Evolutionary conservation across 2,329 filamentous ascomycete genomes (phyloP), one percentile per base, ranked within the genome.

Genomic region (Talaromyces islandicus): DNA sequence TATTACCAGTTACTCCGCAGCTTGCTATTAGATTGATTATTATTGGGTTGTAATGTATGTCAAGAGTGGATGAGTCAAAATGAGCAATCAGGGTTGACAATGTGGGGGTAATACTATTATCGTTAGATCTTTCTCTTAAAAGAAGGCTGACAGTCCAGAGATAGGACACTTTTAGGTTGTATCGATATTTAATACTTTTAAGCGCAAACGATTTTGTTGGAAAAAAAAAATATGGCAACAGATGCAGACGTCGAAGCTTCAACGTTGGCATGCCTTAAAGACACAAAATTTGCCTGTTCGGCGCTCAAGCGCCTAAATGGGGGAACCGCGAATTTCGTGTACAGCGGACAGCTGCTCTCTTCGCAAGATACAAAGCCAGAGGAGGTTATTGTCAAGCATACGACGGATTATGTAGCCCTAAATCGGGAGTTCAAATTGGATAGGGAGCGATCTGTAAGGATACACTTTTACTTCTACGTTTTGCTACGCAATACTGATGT

Each of bases 1-100:
- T 5, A 71, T 68, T 19, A 75, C 73, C 69, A 74, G 76, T 2
- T 70, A 67, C 32, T 35, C 32, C 32, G 32, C 32, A 35, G 32
- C 32, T 35, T 35, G 12, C 9, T 35, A 35, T 35, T 35, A 17
- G 32, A 14, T 14, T 14, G 12, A 35, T 35, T 35, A 5, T 14
- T 35, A 35, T 35, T 35, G 32, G 32, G 11, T 35, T 35, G 12
- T 12, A 12, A 32, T 12, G 30, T 11, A 32, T 32, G 30, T 12
- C 17, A n/a, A 17, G 38, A 17, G 38, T 17, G 41, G 7, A 43
- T 43, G 41, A 43, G n/a, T 43, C 41, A 41, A 41, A 10, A 7
- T 41, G 35, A 41, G 35, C 32, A 38, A 38, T 38, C 7, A 38
- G 25, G 3, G 25, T 30, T 10, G 29, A 30, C 29, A 9, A 9